phyloP scores from a whole-genome alignment of 2,329 filamentous ascomycete genomes.

The Colletotrichum chlorophyti region DNA sequence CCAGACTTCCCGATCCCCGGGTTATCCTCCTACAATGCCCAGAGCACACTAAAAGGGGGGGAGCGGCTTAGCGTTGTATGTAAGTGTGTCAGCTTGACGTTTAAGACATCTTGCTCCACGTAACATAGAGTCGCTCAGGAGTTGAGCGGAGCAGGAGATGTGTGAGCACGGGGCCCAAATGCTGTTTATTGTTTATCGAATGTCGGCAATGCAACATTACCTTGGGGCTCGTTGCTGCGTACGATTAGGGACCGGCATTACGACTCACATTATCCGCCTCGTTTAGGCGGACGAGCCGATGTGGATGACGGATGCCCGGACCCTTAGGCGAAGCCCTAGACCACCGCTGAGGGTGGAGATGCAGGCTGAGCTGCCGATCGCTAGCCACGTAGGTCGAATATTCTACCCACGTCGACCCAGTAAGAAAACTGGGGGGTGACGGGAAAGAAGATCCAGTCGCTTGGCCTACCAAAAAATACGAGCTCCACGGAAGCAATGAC shows the following conservation, averaged over 20 bases:
- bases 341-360: constrained; percentile 9
- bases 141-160: too few species aligned
- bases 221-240: not conserved
- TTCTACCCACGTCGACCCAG: not conserved
- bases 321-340: not conserved
- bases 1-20: too few species aligned
- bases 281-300: not conserved
- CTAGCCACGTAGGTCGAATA: not conserved
- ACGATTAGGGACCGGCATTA: not conserved
- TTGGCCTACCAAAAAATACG: constrained; percentile 1
- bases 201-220: not conserved
- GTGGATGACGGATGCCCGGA: constrained; percentile 3
- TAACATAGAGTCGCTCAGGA: not conserved
- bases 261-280: not conserved
- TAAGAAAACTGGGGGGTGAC: not conserved
- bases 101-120: not conserved
- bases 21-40: too few species aligned
- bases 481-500: not conserved
- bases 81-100: not conserved
- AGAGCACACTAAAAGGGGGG: not conserved
- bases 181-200: not conserved
- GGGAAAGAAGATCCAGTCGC: not conserved
- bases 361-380: constrained; percentile 18
- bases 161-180: too few species aligned
- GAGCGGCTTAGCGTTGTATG: not conserved